Base-by-base conservation (phyloP, 2,329 filamentous ascomycete species). In the Cladosporium sp. region DNA sequence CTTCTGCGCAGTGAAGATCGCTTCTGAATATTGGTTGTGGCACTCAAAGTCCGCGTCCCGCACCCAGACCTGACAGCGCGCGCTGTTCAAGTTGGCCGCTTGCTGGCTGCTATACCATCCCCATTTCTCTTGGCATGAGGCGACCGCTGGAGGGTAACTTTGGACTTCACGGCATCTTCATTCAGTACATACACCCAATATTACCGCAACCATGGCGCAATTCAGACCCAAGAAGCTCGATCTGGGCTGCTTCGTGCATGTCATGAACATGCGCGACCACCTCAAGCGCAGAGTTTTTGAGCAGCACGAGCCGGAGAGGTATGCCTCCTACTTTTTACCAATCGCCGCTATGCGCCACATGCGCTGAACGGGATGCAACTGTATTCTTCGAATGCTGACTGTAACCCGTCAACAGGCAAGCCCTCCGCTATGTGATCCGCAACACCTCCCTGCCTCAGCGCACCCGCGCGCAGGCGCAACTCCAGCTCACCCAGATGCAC, bases 251-350 rank as follows among this genome's bases (percentile, higher is more conserved):
- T 95, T 87, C 66, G 71, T 94, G 73, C 96, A 96, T 66, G 82
- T 85, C 68, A 85, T 85, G 59, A 80, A 88, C 59, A 86, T 98
- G 67, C 88, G 93, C 62, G 93, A 98, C 71, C 89, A 97, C 74
- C 91, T 90, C 49, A 98, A 97, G 81, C 86, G 93, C 63, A 92
- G 94, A 74, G 88, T 90, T 52, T 96, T 91, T 64, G 86, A 86
- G 66, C 78, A 89, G 67, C 76, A 85, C 66, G 93, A 98, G 75
- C 82, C 90, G 4, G 86, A 96, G 73, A 85, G 92, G 91, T 94
- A 76, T 56, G 67, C 57, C 38, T n/a, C 15, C 19, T 40, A 16
- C 39, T 18, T 40, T 33, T n/a, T 41, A 13, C 32, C n/a, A 35
- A n/a, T n/a, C 32, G 32, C 32, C 22, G 22, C 22, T 5, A 27